Evolutionary conservation across 805 yeast genomes (phyloP).

Genomic region (Sungouiozyma ichnusensis): DNA sequence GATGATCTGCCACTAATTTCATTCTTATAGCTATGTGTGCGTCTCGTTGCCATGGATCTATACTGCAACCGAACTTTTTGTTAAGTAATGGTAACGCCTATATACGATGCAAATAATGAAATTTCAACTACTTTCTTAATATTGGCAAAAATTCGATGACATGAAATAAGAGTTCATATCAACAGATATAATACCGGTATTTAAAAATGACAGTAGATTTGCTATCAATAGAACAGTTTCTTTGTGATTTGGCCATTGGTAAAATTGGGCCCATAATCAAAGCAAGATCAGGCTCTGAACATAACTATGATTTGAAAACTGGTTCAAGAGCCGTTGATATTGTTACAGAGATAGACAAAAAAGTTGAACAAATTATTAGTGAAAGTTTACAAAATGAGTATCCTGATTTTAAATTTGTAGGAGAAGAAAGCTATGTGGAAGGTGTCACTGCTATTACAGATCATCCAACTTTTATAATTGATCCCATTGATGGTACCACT

Average conservation of each 20-base stretch:
- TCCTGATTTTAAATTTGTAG: conserved; percentile 46
- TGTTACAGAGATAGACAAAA: conserved; percentile 54
- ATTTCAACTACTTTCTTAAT: background rate
- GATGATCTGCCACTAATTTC: too few species aligned
- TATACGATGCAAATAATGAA: background rate
- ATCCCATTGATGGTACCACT: conserved; percentile 59
- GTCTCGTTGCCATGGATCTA: background rate
- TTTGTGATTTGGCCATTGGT: conserved; percentile 19
- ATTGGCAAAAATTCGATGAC: too few species aligned
- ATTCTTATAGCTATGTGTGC: background rate
- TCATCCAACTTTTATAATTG: conserved; percentile 54
- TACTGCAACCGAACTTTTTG: background rate
- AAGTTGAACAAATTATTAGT: conserved; percentile 40
- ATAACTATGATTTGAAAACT: conserved; percentile 24
- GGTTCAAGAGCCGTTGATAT: conserved; percentile 41
- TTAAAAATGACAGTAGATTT: conserved; percentile 14
- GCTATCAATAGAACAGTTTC: conserved; percentile 18
- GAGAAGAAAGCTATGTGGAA: conserved; percentile 48
- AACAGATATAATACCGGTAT: too few species aligned
- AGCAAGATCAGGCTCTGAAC: conserved; percentile 37
- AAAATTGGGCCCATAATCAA: conserved; percentile 39
- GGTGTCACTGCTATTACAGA: conserved; percentile 39
- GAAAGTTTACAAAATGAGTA: conserved; percentile 24
- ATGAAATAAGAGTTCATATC: too few species aligned
- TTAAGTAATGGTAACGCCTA: too few species aligned